phyloP scores from a whole-genome alignment of 2,329 filamentous ascomycete genomes.

The Nakataea oryzae region DNA sequence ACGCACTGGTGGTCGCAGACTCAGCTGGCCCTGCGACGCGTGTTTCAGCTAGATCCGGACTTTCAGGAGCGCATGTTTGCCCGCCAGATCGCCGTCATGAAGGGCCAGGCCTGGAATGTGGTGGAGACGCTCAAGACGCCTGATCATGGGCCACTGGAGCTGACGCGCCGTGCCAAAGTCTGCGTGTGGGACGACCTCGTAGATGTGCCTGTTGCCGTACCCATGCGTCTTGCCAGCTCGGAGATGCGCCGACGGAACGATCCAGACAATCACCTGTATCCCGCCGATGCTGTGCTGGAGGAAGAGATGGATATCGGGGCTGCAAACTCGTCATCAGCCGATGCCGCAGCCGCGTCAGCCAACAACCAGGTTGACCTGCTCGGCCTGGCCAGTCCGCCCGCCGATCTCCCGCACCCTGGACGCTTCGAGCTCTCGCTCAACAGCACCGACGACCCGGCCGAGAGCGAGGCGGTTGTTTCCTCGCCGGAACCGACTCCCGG shows the following conservation, averaged over 20 bases:
- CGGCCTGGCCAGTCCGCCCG: slow-evolving; percentile 48
- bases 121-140: slow-evolving; percentile 90
- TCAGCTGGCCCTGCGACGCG: slow-evolving; percentile 69
- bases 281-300: slow-evolving; percentile 32
- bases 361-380: slow-evolving; percentile 53
- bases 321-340: slow-evolving; percentile 40
- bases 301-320: slow-evolving; percentile 91
- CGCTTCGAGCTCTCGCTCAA: slow-evolving; percentile 54
- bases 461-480: not conserved
- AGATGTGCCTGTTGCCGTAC: slow-evolving; percentile 88
- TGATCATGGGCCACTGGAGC: slow-evolving; percentile 84
- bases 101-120: slow-evolving; percentile 98
- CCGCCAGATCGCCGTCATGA: slow-evolving; percentile 97
- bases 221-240: slow-evolving; percentile 65
- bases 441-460: slow-evolving; percentile 12
- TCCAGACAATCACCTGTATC: not conserved
- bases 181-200: slow-evolving; percentile 98
- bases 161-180: slow-evolving; percentile 81
- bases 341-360: slow-evolving; percentile 20
- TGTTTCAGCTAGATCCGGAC: slow-evolving; percentile 87
- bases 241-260: slow-evolving; percentile 61
- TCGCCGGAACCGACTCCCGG: slow-evolving; percentile 1
- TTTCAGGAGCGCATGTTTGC: slow-evolving; percentile 99
- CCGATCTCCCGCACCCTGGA: slow-evolving; percentile 63
- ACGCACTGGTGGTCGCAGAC: slow-evolving; percentile 97